Base-by-base conservation (phyloP, 139 green algal species). In the Chlorella sorokiniana region DNA sequence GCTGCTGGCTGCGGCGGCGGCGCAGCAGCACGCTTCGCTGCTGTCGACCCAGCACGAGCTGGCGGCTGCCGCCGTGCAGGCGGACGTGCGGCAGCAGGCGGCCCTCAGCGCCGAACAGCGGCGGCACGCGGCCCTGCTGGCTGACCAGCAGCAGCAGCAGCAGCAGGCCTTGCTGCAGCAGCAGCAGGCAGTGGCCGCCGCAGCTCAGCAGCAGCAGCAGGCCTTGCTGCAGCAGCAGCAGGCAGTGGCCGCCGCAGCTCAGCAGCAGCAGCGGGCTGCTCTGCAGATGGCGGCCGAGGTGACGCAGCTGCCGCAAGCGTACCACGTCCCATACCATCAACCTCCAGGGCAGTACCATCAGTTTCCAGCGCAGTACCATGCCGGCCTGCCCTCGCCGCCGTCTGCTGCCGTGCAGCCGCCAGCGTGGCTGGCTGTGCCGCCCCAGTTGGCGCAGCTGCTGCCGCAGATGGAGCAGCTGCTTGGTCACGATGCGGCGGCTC, bases 11-110 rank as follows among this genome's bases (percentile, higher is more conserved):
- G 48, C 48, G n/a, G 56, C 56, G n/a, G n/a, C n/a, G n/a, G 54
- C 54, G 16, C 68, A 74, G 68, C 71, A 67, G 51, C 71, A 67
- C 25, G 48, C 54, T 31, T 6, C n/a, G 29, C 48, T 67, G 71
- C 33, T 78, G 0, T 31, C 31, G 0, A 33, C 51, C 2, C 71
- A 78, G 71, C 45, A 51, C 35, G 25, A 27, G 27, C 40, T 41
- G 8, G 68, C 71, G 1, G 37, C 48, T 1, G 22, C 37, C 6
- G 73, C 73, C 29, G 35, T 8, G 18, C 31, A 10, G 1, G 71
- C 33, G 9, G 45, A 78, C 33, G 33, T 40, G 71, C 48, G 56
- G 68, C 25, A 59, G 33, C 48, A 78, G 33, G 33, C 42, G 6
- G 51, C 35, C 22, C 31, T 51, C 18, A 18, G 41, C 7, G 23